Evolutionary conservation across 169 alveolate genomes (phyloP), one percentile per base, ranked within the genome.

Genomic region (Plasmodium gonderi): DNA sequence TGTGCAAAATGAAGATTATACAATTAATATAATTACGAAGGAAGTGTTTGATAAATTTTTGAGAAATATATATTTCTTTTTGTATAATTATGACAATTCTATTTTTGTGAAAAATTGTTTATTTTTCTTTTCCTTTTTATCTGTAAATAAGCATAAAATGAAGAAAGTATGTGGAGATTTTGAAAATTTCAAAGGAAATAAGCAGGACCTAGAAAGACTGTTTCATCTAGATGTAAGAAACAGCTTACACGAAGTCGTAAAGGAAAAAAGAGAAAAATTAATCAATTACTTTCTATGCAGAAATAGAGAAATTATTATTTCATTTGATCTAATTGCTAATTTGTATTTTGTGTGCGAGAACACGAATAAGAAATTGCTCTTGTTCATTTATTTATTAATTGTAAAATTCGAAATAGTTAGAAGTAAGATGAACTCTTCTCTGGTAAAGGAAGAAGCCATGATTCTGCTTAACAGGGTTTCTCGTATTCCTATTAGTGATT

Each of bases 321-420:
- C 93, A 11, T 87, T 87, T 36, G 87, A 87, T 11, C 49, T 87
- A 49, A 75, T 87, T 26, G 23, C 36, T 74, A 87, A 51, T 54
- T 67, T 87, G 33, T 87, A 87, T 87, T 60, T 75, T 33, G 17
- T 87, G 64, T 87, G 31, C 72, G 74, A 42, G 23, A 36, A 87
- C 31, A 51, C 64, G n/a, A 87, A 29, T 54, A n/a, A 20, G 2
- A 87, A 40, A 29, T 31, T 87, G 8, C 47, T 87, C 42, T 14
- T 49, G 12, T 87, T 74, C 68, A 87, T 87, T 75, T 87, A 87
- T 75, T 75, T 38, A 3, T 11, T 87, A 31, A 87, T 87, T 75
- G 40, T 87, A 74, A 87, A 87, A 54, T 87, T 23, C 23, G 60
- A n/a, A 11, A 14, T n/a, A 51, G 20, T 8, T 29, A 74, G 38